Conservation (phyloP, 441 rosid species). For the Populus hybrid region DNA sequence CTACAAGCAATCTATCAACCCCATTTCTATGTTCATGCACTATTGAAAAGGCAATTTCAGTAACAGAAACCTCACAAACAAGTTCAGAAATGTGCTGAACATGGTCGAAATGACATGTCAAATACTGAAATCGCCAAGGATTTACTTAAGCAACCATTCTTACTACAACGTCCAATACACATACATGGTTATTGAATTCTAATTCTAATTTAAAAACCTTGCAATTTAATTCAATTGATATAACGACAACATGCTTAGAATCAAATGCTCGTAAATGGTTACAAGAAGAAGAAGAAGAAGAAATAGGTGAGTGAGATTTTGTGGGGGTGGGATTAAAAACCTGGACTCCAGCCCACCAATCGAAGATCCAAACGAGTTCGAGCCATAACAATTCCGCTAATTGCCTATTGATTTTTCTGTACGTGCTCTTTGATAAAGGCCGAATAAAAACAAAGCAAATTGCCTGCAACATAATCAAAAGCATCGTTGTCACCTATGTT, state of each 20-base stretch:
- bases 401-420: conserved; percentile 51
- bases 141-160: neutral
- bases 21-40: neutral
- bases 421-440: conserved; percentile 57
- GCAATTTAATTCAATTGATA: neutral
- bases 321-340: conserved; percentile 15
- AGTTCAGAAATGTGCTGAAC: neutral
- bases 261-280: neutral
- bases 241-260: neutral
- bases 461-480: conserved; percentile 34
- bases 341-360: conserved; percentile 85
- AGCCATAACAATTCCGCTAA: conserved; percentile 61
- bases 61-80: neutral
- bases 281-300: neutral
- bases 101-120: neutral
- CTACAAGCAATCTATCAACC: neutral
- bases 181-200: neutral
- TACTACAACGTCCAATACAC: neutral
- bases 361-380: conserved; percentile 71
- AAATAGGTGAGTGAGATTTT: neutral
- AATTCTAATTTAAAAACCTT: no score
- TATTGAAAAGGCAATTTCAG: neutral
- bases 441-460: conserved; percentile 44
- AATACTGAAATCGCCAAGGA: neutral
- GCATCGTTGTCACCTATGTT: neutral